These are phyloP conservation scores for Dioscorea dumetorum DNA, from an alignment of 106 monocot genomes.

Conservation along the genomic window DNA sequence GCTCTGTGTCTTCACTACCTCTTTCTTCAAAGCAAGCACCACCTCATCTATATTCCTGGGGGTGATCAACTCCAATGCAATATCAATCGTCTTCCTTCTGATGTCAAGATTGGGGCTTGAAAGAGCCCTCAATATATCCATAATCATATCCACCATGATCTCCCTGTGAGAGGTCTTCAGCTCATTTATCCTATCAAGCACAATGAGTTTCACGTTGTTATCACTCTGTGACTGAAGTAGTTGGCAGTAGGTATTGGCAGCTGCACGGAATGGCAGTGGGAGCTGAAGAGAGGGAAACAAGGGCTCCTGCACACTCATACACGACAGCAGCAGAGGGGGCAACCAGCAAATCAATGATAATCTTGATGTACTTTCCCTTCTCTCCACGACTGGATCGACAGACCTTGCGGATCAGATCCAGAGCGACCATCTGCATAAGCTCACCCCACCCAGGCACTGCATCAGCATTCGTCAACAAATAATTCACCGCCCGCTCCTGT, in stretches of 20 bases:
- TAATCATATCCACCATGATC: conserved; percentile 77
- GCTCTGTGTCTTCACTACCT: conserved; percentile 86
- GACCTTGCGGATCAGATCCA: conserved; percentile 85
- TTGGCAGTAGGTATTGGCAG: conserved; percentile 89
- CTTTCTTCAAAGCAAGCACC: conserved; percentile 82
- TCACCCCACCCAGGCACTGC: conserved; percentile 65
- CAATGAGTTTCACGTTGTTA: conserved; percentile 87
- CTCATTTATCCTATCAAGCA: conserved; percentile 74
- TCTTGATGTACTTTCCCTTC: conserved; percentile 78
- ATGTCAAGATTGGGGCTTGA: conserved; percentile 86
- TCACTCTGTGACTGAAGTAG: conserved; percentile 79
- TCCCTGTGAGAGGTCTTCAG: conserved; percentile 59
- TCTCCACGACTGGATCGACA: conserved; percentile 61
- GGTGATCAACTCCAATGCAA: conserved; percentile 73
- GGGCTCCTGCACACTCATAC: conserved; percentile 71
- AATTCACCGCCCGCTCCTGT: conserved; percentile 71
- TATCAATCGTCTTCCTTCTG: conserved; percentile 67
- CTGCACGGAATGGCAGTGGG: conserved; percentile 82
- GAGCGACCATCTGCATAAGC: conserved; percentile 83
- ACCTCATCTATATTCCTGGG: conserved; percentile 83
- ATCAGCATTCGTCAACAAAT: conserved; percentile 57
- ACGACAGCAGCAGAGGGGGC: conserved; percentile 61
- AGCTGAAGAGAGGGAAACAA: conserved; percentile 88
- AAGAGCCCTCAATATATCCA: conserved; percentile 78
- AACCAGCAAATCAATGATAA: conserved; percentile 59